Base-by-base conservation (phyloP, 75 land plant genomes). In the Pinus tabuliformis region DNA sequence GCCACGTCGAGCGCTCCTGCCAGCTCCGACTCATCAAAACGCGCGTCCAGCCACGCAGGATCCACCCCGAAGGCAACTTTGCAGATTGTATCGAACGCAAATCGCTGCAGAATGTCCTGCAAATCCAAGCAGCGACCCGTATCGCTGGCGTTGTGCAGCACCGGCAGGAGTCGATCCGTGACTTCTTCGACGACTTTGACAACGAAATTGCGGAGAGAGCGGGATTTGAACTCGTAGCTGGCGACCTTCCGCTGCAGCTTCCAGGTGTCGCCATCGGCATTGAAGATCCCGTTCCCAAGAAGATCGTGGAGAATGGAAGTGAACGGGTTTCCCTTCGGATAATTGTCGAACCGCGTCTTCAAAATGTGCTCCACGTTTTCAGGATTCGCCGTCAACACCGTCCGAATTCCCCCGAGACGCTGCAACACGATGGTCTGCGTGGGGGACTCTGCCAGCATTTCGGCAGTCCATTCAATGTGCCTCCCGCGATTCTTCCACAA, bases 41-140 rank as follows among this genome's bases (percentile, higher is more conserved):
- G 39, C 70, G 61, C 56, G 13, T 78, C 42, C 0, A 90, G 88
- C 58, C 88, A 90, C 13, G 80, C 82, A 0, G 95, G 87, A 76
- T 90, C 93, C 6, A 86, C 22, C 18, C 95, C 93, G 78, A 93
- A 89, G 2, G 86, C 86, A 66, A 89, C 61, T 68, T 73, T 80
- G 70, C 91, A 90, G 5, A 93, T 90, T 59, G 58, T 83, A 68
- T 93, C 93, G 81, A 93, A 93, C 0, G 93, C 75, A 77, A 88
- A 90, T 33, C 93, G 78, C 8, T 84, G 80, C 21, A 94, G 78
- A 11, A 94, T 75, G 36, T 93, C 91, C 61, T 93, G 93, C 18
- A 93, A 60, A 37, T 93, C 93, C 15, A 77, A 72, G 16, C 70
- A 74, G 3, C 15, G 7, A 14, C 18, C 18, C 20, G 63, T 57